phyloP scores from a whole-genome alignment of 495 filamentous ascomycete genomes.

The Talaromyces liani region DNA sequence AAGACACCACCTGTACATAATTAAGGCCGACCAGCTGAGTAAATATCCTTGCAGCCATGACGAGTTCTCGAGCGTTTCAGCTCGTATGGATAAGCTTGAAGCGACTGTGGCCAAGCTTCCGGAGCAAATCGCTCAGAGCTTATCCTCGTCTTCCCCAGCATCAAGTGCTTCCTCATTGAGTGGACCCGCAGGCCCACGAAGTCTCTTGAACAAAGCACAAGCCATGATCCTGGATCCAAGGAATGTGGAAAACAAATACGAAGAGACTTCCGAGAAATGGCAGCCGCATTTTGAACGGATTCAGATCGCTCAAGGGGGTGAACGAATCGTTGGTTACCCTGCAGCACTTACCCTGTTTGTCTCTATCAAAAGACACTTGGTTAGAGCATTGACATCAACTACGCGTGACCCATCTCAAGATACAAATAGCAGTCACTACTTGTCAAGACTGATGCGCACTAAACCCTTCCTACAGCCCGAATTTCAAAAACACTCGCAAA shows the following conservation, averaged over 20 bases:
- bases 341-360: neutral
- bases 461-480: neutral
- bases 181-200: neutral
- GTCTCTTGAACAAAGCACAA: neutral
- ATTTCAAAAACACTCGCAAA: neutral
- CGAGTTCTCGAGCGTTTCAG: neutral
- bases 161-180: neutral
- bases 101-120: neutral
- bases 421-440: neutral
- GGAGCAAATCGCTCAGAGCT: neutral
- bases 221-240: neutral
- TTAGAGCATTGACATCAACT: neutral
- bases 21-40: neutral
- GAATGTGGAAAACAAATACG: neutral
- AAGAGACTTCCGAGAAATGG: constrained; percentile 1
- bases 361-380: neutral
- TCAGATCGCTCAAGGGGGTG: constrained; percentile 1
- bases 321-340: neutral
- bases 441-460: neutral
- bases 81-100: neutral
- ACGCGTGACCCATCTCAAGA: neutral
- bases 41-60: neutral
- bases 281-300: constrained; percentile 1
- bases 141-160: neutral
- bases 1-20: neutral